phyloP scores from a whole-genome alignment of 495 filamentous ascomycete species.

The Mytilinidion resinicola region DNA sequence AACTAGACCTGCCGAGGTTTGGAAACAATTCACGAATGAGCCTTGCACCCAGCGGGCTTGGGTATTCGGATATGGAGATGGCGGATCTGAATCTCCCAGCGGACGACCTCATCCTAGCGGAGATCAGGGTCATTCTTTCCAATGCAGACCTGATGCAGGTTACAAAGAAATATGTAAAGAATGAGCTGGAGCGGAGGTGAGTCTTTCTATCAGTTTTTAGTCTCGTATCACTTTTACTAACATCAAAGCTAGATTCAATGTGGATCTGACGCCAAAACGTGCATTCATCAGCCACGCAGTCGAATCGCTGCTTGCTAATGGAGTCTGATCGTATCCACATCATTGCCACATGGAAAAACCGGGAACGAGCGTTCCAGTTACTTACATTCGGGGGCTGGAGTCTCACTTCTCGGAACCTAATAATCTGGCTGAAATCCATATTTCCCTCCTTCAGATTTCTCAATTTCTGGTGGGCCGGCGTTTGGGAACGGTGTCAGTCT shows the following conservation, averaged over 20 bases:
- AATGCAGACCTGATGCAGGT: constrained; percentile 94
- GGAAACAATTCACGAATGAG: constrained; percentile 62
- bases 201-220: not conserved
- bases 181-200: constrained; percentile 78
- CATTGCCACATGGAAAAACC: too few relatives aligned
- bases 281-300: constrained; percentile 26
- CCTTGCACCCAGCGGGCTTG: constrained; percentile 53
- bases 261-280: constrained; percentile 25
- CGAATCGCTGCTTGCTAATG: constrained; percentile 14
- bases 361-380: too few relatives aligned
- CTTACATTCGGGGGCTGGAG: too few relatives aligned
- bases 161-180: constrained; percentile 97
- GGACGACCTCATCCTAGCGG: constrained; percentile 84
- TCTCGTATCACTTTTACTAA: constrained; percentile 4
- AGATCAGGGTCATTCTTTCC: constrained; percentile 87
- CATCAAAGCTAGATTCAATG: constrained; percentile 9
- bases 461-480: too few relatives aligned
- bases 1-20: constrained; percentile 54
- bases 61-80: constrained; percentile 53
- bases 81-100: constrained; percentile 70
- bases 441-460: too few relatives aligned
- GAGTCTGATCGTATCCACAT: not conserved
- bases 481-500: too few relatives aligned
- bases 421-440: too few relatives aligned
- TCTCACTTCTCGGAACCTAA: too few relatives aligned